Percentiles rank a stretch among this genome's conserved stretches.
These are phyloP conservation scores for Coemansia umbellata DNA, from an alignment of 192 early-diverging fungal genomes.

Conservation along the genomic window DNA sequence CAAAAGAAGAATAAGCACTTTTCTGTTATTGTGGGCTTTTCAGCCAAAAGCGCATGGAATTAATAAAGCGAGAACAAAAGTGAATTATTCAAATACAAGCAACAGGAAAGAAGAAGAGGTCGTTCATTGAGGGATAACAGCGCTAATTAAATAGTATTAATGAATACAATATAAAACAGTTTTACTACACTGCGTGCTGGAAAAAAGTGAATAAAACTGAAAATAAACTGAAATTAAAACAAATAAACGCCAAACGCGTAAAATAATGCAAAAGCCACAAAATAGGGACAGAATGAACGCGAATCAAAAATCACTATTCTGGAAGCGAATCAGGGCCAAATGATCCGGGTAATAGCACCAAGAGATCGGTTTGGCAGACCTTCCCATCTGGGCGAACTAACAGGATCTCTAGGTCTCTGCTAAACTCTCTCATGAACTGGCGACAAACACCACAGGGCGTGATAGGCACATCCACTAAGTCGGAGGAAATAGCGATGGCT, in stretches of 20 bases:
- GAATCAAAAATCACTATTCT: conserved; percentile 5
- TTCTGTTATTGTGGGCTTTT: too few species aligned
- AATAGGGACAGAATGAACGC: neutral
- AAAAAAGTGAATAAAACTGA: conserved; percentile 3
- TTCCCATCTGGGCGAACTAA: conserved; percentile 55
- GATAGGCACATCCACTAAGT: conserved; percentile 49
- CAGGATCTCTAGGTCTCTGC: conserved; percentile 60
- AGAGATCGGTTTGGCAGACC: conserved; percentile 50
- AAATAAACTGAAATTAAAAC: neutral
- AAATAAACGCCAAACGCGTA: conserved; percentile 7
- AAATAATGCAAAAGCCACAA: neutral
- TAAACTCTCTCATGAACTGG: conserved; percentile 84
- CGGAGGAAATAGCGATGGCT: conserved; percentile 72
- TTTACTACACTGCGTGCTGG: too few species aligned
- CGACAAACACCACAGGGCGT: conserved; percentile 65
- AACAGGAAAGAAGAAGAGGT: neutral
- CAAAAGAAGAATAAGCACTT: too few species aligned
- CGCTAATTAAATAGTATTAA: neutral
- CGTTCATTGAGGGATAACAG: neutral
- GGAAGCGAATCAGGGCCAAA: conserved; percentile 65
- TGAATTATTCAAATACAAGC: neutral
- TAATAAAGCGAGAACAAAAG: too few species aligned
- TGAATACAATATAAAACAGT: neutral
- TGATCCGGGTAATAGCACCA: conserved; percentile 62
- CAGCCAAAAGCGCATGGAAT: too few species aligned